phyloP scores from a whole-genome alignment of 2,329 filamentous ascomycete genomes.

The Dactylellina cionopaga region DNA sequence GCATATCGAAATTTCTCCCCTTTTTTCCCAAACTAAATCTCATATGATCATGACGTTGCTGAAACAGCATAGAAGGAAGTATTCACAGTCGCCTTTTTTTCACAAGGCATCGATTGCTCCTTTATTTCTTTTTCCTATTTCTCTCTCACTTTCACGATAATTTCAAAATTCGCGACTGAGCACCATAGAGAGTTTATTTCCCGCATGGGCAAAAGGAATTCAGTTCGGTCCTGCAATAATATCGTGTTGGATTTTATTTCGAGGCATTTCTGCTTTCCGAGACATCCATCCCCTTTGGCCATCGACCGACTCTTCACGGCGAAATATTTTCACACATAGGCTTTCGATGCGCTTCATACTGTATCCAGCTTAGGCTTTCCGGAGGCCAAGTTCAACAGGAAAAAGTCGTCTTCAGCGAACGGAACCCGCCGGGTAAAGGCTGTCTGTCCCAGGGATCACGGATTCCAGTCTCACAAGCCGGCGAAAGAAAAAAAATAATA shows the following conservation, averaged over 20 bases:
- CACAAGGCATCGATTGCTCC: constrained; percentile 6
- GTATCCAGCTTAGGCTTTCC: constrained; percentile 24
- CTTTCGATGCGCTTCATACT: constrained; percentile 34
- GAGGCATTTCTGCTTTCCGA: constrained; percentile 52
- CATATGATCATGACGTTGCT: constrained; percentile 53
- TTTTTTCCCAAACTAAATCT: constrained; percentile 47
- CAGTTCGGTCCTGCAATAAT: background rate
- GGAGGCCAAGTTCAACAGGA: constrained; percentile 20
- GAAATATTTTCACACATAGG: constrained; percentile 32
- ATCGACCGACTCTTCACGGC: constrained; percentile 35
- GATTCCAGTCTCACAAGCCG: constrained; percentile 38
- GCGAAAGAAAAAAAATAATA: constrained; percentile 9
- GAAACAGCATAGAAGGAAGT: constrained; percentile 27
- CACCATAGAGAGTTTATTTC: too few relatives aligned
- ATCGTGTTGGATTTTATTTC: constrained; percentile 13
- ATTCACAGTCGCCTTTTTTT: constrained; percentile 3
- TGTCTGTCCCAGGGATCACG: constrained; percentile 22
- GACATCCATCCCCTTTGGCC: constrained; percentile 24
- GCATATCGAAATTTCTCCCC: constrained; percentile 39
- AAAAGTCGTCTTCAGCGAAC: constrained; percentile 32
- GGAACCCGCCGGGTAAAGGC: constrained; percentile 48
- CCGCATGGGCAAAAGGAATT: constrained; percentile 33
- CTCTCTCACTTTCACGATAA: too few relatives aligned
- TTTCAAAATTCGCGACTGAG: too few relatives aligned
- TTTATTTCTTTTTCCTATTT: background rate